Base-by-base conservation (phyloP, 768 basidiomycete genomes). In the Hortiboletus flavorubellus region DNA sequence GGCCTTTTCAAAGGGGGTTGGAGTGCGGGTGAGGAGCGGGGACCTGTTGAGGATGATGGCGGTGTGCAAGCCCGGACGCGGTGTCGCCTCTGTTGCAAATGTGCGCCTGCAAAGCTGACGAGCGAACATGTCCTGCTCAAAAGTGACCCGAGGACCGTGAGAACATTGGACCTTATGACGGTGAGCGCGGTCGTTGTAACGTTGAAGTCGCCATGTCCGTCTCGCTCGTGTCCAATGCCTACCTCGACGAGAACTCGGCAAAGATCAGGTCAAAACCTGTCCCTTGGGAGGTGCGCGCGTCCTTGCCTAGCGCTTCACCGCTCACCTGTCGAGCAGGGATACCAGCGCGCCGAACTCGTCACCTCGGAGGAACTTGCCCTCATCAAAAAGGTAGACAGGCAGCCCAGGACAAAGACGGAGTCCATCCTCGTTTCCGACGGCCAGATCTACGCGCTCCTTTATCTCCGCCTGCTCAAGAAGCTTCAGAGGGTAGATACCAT, bases 251-350 rank as follows among this genome's bases (percentile, higher is more conserved):
- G 61, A 83, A 78, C 64, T 89, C 91, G 8, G 79, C 86, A 49
- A 95, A 96, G 78, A 93, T 95, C 58, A 81, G 89, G 63, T 81
- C 87, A 8, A 97, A 95, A 71, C 86, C 87, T 1, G 92, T 97
- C 10, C 94, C 94, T 60, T 98, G 96, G 96, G 94, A 97, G 86
- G 96, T 96, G 54, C 55, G 76, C 41, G 6, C 10, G 3, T 6
- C 48, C 35, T 2, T 18, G 23, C 4, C 21, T 5, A 1, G 16
- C 8, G 5, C 10, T 16, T 18, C 41, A 15, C 33, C 16, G 39
- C 49, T 49, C 4, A 65, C 70, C 43, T 65, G 55, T 48, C 33
- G 46, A 37, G 30, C 62, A 98, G 94, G 93, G 90, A 56, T 97
- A 98, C 76, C 94, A 97, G 75, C 87, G 96, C 61, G 94, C 93